Evolutionary conservation across 345 rosid species (phyloP).

Genomic region (sweet orange (Citrus sinensis)): DNA sequence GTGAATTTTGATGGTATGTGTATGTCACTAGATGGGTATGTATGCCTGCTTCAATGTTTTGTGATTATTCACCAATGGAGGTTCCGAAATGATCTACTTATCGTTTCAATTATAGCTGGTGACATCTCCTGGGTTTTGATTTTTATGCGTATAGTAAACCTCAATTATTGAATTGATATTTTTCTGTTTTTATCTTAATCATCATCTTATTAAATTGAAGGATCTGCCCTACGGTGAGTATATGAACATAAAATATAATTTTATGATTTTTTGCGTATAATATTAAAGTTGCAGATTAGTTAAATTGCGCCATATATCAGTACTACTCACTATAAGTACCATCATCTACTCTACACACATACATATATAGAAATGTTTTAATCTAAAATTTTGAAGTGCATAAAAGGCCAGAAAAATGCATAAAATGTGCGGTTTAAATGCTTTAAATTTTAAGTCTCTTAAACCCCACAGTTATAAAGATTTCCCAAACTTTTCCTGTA

Average conservation of each 20-base stretch:
- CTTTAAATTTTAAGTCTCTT: too few relatives aligned
- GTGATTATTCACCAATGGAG: background rate
- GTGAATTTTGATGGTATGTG: background rate
- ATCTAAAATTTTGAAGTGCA: too few relatives aligned
- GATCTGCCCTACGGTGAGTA: too few relatives aligned
- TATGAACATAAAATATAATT: too few relatives aligned
- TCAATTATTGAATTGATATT: background rate
- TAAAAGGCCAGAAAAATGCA: fast-evolving
- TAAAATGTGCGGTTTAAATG: fast-evolving
- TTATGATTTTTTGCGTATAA: too few relatives aligned
- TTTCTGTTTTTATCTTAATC: background rate
- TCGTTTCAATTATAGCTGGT: background rate
- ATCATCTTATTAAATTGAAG: background rate
- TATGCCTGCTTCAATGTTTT: background rate
- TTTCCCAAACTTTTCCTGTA: fast-evolving
- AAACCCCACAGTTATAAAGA: too few relatives aligned
- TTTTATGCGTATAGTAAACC: background rate
- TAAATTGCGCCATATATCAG: too few relatives aligned
- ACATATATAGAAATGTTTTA: too few relatives aligned
- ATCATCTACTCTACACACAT: too few relatives aligned
- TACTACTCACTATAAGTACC: too few relatives aligned
- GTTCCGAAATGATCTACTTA: background rate
- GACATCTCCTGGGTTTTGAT: background rate
- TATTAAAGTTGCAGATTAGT: too few relatives aligned
- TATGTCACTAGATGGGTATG: background rate